A percentile compares a stretch with the other conserved stretches of the same genome.
Evolutionary conservation across 805 yeast species (phyloP).

Genomic region (Starmera quercuum): DNA sequence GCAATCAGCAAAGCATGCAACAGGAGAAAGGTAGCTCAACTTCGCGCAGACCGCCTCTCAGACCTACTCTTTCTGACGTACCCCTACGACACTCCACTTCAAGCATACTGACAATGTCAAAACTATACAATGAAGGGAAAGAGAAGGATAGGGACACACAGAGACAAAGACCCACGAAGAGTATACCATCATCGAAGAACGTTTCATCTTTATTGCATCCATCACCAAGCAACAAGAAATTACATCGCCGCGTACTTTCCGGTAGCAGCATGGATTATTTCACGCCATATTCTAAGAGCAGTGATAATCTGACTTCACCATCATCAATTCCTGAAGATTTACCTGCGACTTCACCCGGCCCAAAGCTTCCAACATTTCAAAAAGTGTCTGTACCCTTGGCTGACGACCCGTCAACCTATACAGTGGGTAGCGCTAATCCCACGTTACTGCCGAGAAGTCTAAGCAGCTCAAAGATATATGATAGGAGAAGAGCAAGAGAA

Average conservation of each 20-base stretch:
- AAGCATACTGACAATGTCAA: slow-evolving; percentile 18
- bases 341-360: slow-evolving; percentile 5
- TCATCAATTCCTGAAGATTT: background rate
- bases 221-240: slow-evolving; percentile 9
- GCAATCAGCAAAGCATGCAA: too few species aligned
- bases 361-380: slow-evolving; percentile 14
- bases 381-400: background rate
- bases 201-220: slow-evolving; percentile 1
- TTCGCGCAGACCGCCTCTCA: too few species aligned
- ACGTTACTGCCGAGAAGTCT: slow-evolving; percentile 4
- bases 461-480: slow-evolving; percentile 13
- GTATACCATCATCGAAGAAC: background rate
- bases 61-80: too few species aligned
- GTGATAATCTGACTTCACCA: slow-evolving; percentile 1
- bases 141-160: slow-evolving; percentile 3
- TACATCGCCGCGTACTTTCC: slow-evolving; percentile 17
- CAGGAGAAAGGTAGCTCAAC: too few species aligned
- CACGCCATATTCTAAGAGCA: background rate
- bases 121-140: slow-evolving; percentile 14
- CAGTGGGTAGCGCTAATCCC: too few species aligned
- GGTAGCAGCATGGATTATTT: slow-evolving; percentile 4
- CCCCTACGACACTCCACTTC: slow-evolving; percentile 14
- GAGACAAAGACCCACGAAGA: too few species aligned
- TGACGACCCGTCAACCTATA: too few species aligned
- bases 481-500: slow-evolving; percentile 14